Evolutionary conservation across 2,329 filamentous ascomycete genomes (phyloP).

Genomic region (Calonectria pteridis): DNA sequence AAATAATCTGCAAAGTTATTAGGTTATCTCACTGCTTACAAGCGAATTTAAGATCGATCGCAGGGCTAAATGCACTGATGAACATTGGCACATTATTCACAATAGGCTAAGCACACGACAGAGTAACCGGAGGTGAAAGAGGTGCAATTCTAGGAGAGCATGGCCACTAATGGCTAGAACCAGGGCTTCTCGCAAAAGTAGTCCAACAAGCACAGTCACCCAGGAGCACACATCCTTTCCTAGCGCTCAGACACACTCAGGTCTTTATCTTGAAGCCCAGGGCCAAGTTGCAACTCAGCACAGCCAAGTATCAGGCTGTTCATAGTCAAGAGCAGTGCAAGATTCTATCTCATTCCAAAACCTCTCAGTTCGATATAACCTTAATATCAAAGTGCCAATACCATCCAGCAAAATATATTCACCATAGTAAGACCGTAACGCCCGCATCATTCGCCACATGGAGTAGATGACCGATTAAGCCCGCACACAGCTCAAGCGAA

Average conservation of each 20-base stretch:
- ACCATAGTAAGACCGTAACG: slow-evolving; percentile 51
- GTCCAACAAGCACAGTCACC: slow-evolving; percentile 17
- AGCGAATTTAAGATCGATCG: not conserved
- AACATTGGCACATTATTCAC: not conserved
- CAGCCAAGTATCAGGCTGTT: slow-evolving; percentile 20
- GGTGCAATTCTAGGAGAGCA: slow-evolving; percentile 15
- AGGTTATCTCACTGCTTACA: not conserved
- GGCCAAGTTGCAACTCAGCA: slow-evolving; percentile 1
- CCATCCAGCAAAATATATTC: slow-evolving; percentile 43
- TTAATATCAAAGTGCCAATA: slow-evolving; percentile 43
- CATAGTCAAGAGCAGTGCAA: slow-evolving; percentile 31
- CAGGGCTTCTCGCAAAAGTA: slow-evolving; percentile 11
- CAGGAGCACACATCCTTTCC: not conserved
- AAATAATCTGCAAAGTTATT: not conserved
- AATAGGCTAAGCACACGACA: not conserved
- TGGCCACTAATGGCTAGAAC: slow-evolving; percentile 15
- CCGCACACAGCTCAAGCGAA: slow-evolving; percentile 40
- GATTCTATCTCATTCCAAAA: slow-evolving; percentile 40
- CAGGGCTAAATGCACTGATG: not conserved
- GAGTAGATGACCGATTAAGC: slow-evolving; percentile 34
- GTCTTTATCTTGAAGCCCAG: not conserved
- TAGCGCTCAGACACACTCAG: not conserved
- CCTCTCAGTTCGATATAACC: slow-evolving; percentile 35
- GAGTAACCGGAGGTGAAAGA: not conserved
- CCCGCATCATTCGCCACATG: slow-evolving; percentile 48